Evolutionary conservation across 441 rosid species (phyloP), one percentile per base, ranked within the genome.

Genomic region (Gossypium trilobum): DNA sequence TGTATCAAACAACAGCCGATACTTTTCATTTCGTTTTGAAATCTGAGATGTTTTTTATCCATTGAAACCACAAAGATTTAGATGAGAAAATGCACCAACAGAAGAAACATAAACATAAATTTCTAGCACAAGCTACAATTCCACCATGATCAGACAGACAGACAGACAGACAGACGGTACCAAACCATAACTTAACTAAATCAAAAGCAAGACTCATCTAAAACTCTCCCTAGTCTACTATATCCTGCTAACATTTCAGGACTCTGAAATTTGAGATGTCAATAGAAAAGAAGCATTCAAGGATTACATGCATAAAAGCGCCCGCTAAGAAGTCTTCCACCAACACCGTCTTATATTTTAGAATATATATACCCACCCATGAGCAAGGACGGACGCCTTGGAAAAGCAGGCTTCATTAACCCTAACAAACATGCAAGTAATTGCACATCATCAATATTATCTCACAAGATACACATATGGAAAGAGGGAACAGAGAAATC

Each of bases 191-290:
- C 72, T 50, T 20, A 75, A 61, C 44, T 16, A 78, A 78, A 80
- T 71, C 63, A 74, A 75, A 74, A 16, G 68, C 79, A 72, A 23
- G 71, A 79, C 78, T 74, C 78, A 68, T 69, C 70, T 76, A 33
- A 42, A 73, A 68, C 67, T 67, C 75, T 71, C 78, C 23, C 63
- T 33, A 6, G 39, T 33, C 77, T 75, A 75, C 48, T 42, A 73
- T 52, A 16, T 72, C 77, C 77, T 58, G 79, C 74, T 69, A 79
- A 69, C 16, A 22, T 23, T 31, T 63, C 71, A 52, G 75, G 75
- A 50, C 68, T 31, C 17, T 9, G n/a, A 58, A 60, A 29, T 29
- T 60, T 55, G 9, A 51, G 59, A 52, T 36, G 54, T 59, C 62
- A 62, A 63, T 29, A 62, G 48, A 63, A 51, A 22, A 62, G 48